Conservation (phyloP, 1,284 basidiomycete genomes). For the Tylopilus orsonianus region DNA sequence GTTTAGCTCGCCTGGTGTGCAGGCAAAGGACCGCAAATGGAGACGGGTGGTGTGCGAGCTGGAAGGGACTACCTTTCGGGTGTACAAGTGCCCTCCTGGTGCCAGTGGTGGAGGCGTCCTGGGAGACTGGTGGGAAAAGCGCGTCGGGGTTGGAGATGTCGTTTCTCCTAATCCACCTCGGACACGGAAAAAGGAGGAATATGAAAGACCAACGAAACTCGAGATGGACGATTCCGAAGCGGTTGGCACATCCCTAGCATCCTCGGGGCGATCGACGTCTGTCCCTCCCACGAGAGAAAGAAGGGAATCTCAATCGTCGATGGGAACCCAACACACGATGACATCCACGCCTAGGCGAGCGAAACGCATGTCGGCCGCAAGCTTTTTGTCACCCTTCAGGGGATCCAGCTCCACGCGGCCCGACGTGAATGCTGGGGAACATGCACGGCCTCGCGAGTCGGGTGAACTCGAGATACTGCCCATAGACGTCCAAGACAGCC, state of each 20-base stretch:
- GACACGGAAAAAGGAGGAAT: slow-evolving; percentile 38
- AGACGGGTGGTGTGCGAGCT: slow-evolving; percentile 85
- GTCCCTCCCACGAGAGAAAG: slow-evolving; percentile 9
- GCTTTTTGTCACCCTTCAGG: slow-evolving; percentile 33
- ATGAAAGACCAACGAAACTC: slow-evolving; percentile 21
- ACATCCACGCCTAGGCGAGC: slow-evolving; percentile 19
- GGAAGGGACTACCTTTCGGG: slow-evolving; percentile 85
- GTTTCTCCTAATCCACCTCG: slow-evolving; percentile 23
- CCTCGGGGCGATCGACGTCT: slow-evolving; percentile 8
- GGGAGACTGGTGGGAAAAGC: slow-evolving; percentile 75
- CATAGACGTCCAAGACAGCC: slow-evolving; percentile 24
- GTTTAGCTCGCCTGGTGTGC: slow-evolving; percentile 81
- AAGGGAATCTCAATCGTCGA: slow-evolving; percentile 29
- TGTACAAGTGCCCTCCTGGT: slow-evolving; percentile 71
- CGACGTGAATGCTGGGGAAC: slow-evolving; percentile 16
- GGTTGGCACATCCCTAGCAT: background rate
- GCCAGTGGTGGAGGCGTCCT: slow-evolving; percentile 50
- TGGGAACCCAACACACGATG: slow-evolving; percentile 14
- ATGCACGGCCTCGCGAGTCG: slow-evolving; percentile 17
- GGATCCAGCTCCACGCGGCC: slow-evolving; percentile 15
- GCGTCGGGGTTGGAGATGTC: slow-evolving; percentile 67
- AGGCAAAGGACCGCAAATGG: slow-evolving; percentile 92
- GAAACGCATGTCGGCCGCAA: slow-evolving; percentile 25
- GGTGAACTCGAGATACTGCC: slow-evolving; percentile 27
- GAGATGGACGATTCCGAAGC: slow-evolving; percentile 17